These are phyloP conservation scores for Aspergillus hortae DNA, from an alignment of 2,329 filamentous ascomycete genomes.

Conservation along the genomic window DNA sequence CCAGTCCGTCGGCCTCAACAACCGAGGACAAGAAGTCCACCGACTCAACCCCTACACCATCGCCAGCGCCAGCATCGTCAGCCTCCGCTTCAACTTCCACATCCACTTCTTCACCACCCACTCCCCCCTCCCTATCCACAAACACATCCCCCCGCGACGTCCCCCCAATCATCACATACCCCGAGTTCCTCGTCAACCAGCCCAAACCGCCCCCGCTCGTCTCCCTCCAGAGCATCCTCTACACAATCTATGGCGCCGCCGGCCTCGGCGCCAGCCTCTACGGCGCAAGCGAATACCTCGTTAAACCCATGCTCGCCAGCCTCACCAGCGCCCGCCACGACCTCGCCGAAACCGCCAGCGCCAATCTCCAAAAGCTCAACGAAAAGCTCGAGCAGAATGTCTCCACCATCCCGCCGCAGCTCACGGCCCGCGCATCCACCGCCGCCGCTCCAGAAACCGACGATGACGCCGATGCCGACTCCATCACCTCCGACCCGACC, in stretches of 20 bases:
- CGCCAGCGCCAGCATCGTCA: background rate
- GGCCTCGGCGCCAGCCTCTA: slow-evolving; percentile 56
- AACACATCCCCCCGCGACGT: slow-evolving; percentile 37
- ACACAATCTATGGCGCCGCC: slow-evolving; percentile 55
- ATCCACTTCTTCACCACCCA: slow-evolving; percentile 1
- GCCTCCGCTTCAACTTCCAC: background rate
- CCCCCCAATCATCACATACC: slow-evolving; percentile 64
- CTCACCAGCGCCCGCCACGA: slow-evolving; percentile 57
- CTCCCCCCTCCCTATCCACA: slow-evolving; percentile 6
- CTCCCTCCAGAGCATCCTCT: slow-evolving; percentile 54
- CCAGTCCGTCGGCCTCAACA: slow-evolving; percentile 12
- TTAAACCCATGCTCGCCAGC: slow-evolving; percentile 55
- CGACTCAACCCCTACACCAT: slow-evolving; percentile 22
- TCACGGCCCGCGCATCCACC: slow-evolving; percentile 22
- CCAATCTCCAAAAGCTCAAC: slow-evolving; percentile 55
- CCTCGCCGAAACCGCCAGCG: slow-evolving; percentile 50
- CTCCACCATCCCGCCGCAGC: slow-evolving; percentile 48
- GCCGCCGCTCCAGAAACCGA: slow-evolving; percentile 19
- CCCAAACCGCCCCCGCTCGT: slow-evolving; percentile 59
- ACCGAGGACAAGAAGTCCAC: slow-evolving; percentile 4
- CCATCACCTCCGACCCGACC: slow-evolving; percentile 55
- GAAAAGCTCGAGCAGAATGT: slow-evolving; percentile 51
- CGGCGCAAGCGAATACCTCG: slow-evolving; percentile 56
- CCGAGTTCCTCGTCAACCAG: slow-evolving; percentile 60
- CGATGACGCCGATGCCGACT: slow-evolving; percentile 43